Evolutionary conservation across 148 eudicot species (phyloP).

Genomic region (Amaranthus cruentus): DNA sequence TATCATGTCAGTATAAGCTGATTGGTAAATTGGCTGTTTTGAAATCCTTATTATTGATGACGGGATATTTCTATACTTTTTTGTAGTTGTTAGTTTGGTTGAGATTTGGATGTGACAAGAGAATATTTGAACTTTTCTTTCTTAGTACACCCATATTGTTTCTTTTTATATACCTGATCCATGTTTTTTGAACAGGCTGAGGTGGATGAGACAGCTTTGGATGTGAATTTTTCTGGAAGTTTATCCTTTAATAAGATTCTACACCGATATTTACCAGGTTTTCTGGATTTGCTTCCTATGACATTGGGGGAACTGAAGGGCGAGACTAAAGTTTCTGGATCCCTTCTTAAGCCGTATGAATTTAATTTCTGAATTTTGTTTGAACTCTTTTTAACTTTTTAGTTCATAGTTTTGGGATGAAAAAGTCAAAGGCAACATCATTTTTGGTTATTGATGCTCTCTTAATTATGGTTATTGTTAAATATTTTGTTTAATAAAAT

Average conservation of each 20-base stretch:
- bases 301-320: constrained; percentile 80
- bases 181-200: constrained; percentile 49
- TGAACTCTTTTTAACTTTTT: not conserved
- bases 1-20: not conserved
- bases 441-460: too few species aligned
- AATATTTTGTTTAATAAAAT: too few species aligned
- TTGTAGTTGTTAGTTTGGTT: not conserved
- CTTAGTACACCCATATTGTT: constrained; percentile 1
- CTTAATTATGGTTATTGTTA: too few species aligned
- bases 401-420: too few species aligned
- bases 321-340: constrained; percentile 95
- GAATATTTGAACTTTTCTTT: not conserved
- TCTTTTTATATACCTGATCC: not conserved
- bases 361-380: constrained; percentile 5
- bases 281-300: constrained; percentile 63
- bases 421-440: too few species aligned
- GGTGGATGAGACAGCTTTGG: constrained; percentile 86
- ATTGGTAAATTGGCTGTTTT: not conserved
- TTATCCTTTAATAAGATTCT: constrained; percentile 64
- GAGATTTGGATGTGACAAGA: not conserved
- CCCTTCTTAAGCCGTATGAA: constrained; percentile 85
- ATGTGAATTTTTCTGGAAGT: constrained; percentile 91
- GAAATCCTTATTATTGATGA: not conserved
- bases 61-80: constrained; percentile 4
- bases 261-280: constrained; percentile 78